Evolutionary conservation across 495 filamentous ascomycete species (phyloP).

Genomic region (Aspergillus homomorphus): DNA sequence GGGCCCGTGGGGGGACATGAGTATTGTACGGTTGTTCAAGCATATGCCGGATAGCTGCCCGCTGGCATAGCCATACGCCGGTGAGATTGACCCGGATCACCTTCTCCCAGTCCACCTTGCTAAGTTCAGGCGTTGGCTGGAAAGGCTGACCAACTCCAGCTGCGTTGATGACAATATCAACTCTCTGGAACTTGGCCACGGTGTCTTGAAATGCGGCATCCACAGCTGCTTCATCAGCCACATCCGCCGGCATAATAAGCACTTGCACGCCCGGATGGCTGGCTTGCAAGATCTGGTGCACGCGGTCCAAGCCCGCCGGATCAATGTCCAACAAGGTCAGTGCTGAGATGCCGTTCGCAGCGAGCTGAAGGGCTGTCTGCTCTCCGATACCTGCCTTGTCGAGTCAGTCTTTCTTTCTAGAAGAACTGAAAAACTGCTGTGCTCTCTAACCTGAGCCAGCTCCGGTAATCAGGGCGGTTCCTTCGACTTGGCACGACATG

Average conservation of each 20-base stretch:
- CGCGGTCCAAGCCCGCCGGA: not conserved
- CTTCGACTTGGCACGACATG: not conserved
- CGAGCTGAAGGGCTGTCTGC: not conserved
- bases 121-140: not conserved
- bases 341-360: not conserved
- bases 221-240: not conserved
- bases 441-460: not conserved
- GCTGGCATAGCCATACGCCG: slow-evolving; percentile 36
- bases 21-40: slow-evolving; percentile 32
- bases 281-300: not conserved
- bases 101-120: not conserved
- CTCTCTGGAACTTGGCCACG: not conserved
- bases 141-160: not conserved
- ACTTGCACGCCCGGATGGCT: not conserved
- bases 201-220: not conserved
- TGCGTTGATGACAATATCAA: not conserved
- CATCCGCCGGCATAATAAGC: not conserved
- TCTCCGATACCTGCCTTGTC: not conserved
- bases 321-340: not conserved
- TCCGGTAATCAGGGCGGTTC: not conserved
- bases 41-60: slow-evolving; percentile 41
- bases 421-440: too few relatives aligned
- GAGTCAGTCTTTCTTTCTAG: not conserved
- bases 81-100: not conserved
- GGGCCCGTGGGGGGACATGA: not conserved